A percentile compares a stretch with the other conserved stretches of the same genome.
These are phyloP conservation scores for Rosa lucieae DNA, from an alignment of 306 rosid genomes.

Conservation along the genomic window DNA sequence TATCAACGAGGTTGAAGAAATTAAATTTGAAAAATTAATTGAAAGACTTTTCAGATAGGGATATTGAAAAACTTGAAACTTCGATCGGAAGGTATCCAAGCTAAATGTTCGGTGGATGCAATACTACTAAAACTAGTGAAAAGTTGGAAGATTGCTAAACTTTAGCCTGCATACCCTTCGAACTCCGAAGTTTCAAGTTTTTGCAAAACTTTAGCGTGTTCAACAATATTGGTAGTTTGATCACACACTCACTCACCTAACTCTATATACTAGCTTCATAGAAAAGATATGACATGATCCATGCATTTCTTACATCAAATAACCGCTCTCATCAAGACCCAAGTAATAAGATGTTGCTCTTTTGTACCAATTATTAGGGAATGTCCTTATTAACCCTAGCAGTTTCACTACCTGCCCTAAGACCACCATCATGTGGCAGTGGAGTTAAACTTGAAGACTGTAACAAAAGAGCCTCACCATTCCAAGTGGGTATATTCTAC, in stretches of 20 bases:
- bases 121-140: too few relatives aligned
- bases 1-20: neutral
- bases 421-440: constrained; percentile 57
- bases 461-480: constrained; percentile 39
- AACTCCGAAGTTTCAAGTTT: neutral
- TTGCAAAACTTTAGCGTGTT: neutral
- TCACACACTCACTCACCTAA: neutral
- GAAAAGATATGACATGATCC: neutral
- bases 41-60: neutral
- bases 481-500: constrained; percentile 61
- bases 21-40: neutral
- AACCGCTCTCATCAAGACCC: neutral
- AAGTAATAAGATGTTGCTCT: neutral
- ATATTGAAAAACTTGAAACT: neutral
- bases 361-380: constrained; percentile 37
- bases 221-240: neutral
- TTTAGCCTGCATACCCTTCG: neutral
- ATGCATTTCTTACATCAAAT: neutral
- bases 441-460: constrained; percentile 35
- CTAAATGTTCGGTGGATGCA: neutral
- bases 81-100: neutral
- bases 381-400: constrained; percentile 65
- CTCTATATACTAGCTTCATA: neutral
- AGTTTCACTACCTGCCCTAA: constrained; percentile 58
- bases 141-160: neutral